Base-by-base conservation (phyloP, 2,329 filamentous ascomycete species). In the Diplodia scrobiculata region DNA sequence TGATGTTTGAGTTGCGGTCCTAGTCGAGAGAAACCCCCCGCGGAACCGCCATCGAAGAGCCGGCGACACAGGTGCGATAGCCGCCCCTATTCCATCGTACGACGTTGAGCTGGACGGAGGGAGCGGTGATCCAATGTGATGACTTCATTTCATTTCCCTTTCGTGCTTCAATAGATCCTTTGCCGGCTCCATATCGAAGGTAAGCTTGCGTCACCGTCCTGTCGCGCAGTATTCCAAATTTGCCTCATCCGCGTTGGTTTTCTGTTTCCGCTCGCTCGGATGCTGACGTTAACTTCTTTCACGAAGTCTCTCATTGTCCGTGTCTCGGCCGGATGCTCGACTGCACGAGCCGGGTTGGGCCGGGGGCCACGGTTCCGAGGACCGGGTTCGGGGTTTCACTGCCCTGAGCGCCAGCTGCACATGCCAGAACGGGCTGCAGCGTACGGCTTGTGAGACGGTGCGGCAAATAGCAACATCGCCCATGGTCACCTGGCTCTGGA, bases 91-190 rank as follows among this genome's bases (percentile, higher is more conserved):
- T 50, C 41, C 58, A 36, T 50, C 58, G 58, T 62, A 50, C 58
- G 41, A 62, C 58, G 55, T 19, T 34, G 54, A 47, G 21, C 34
- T 4, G 29, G 5, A 29, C 58, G 10, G 25, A 29, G 45, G 27
- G n/a, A 62, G 29, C 27, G 27, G 58, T 36, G 29, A 6, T 50
- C 58, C 58, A 62, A 29, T 13, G 27, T 11, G 58, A 29, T 50
- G 58, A 62, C 58, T 62, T 62, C 58, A 62, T 62, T 29, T 62
- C 58, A 62, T 62, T 62, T 62, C 45, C 45, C 29, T 36, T 50
- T 62, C 29, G 58, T 62, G 45, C 58, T 34, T 62, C 58, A 29
- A 62, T 62, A 50, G 50, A 62, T 62, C 58, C 58, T 62, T 62
- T 41, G 32, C 38, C 9, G n/a, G 29, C 7, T 25, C 29, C 10